Evolutionary conservation across 176 grass and related monocot genomes (phyloP).

Genomic region (Oryza rufipogon): DNA sequence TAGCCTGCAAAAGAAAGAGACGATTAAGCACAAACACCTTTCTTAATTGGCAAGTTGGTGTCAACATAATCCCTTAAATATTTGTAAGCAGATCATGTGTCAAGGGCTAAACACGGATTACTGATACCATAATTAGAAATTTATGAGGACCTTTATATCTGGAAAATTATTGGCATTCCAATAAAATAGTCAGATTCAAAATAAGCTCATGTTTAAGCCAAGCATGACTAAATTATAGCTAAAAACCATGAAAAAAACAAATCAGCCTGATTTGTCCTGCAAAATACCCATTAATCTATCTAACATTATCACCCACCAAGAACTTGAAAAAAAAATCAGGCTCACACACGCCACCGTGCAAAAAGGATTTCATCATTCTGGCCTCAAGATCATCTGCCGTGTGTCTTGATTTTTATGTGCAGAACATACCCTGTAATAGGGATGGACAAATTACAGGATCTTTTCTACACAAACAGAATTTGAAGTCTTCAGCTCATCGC

Average conservation of each 20-base stretch:
- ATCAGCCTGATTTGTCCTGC: not conserved
- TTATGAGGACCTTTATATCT: not conserved
- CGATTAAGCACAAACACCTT: not conserved
- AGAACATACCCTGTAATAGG: not conserved
- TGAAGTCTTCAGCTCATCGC: not conserved
- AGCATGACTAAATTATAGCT: not conserved
- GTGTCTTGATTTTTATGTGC: not conserved
- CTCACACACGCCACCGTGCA: not conserved
- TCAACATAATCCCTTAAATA: not conserved
- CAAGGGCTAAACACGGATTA: not conserved
- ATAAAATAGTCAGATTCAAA: not conserved
- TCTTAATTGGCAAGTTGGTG: not conserved
- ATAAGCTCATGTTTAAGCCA: not conserved
- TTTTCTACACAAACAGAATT: not conserved
- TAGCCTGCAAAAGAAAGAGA: constrained; percentile 63
- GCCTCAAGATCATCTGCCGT: not conserved
- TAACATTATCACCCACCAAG: not conserved
- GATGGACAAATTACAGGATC: not conserved
- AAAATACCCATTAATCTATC: not conserved
- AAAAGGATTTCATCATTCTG: not conserved
- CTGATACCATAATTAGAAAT: not conserved
- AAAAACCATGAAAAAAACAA: not conserved
- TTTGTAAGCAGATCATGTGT: no score
- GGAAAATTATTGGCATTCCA: not conserved
- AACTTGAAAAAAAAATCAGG: not conserved